Evolutionary conservation across 495 filamentous ascomycete genomes (phyloP).

Genomic region (Astrothelium macrocarpum): DNA sequence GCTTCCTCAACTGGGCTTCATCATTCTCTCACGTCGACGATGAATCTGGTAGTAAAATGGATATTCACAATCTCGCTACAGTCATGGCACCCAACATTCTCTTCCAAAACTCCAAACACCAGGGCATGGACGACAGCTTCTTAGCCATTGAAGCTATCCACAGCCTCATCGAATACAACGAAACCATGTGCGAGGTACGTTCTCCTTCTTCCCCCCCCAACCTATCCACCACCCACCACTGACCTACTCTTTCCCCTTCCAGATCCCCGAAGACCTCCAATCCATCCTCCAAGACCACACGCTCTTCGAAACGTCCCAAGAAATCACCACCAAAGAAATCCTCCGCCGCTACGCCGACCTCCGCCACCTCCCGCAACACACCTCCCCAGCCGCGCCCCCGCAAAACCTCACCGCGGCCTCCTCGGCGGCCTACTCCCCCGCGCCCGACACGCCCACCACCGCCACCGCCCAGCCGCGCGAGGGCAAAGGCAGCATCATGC

Average conservation of each 20-base stretch:
- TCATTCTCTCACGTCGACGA: constrained; percentile 97
- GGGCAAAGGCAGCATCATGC: constrained; percentile 6
- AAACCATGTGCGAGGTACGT: constrained; percentile 92
- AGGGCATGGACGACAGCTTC: constrained; percentile 72
- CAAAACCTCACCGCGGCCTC: constrained; percentile 12
- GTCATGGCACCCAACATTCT: constrained; percentile 96
- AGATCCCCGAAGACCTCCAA: constrained; percentile 90
- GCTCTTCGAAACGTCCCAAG: constrained; percentile 68
- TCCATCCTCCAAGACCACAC: constrained; percentile 72
- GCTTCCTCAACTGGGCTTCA: constrained; percentile 94
- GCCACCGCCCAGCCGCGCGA: neutral
- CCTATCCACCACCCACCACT: neutral
- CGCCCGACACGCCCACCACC: neutral
- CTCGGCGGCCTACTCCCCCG: constrained; percentile 10
- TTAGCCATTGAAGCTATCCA: constrained; percentile 87
- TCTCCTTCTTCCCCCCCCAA: neutral
- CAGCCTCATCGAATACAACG: constrained; percentile 80
- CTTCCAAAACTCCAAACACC: constrained; percentile 60
- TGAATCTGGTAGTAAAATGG: constrained; percentile 92
- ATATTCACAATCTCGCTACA: constrained; percentile 96
- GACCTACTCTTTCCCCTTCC: neutral
- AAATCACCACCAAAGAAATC: constrained; percentile 95
- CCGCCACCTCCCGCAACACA: neutral
- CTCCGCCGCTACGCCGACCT: constrained; percentile 37
- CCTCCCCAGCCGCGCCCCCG: constrained; percentile 10